phyloP scores from a whole-genome alignment of 805 yeast genomes.

The Schwanniomyces pseudopolymorphus region DNA sequence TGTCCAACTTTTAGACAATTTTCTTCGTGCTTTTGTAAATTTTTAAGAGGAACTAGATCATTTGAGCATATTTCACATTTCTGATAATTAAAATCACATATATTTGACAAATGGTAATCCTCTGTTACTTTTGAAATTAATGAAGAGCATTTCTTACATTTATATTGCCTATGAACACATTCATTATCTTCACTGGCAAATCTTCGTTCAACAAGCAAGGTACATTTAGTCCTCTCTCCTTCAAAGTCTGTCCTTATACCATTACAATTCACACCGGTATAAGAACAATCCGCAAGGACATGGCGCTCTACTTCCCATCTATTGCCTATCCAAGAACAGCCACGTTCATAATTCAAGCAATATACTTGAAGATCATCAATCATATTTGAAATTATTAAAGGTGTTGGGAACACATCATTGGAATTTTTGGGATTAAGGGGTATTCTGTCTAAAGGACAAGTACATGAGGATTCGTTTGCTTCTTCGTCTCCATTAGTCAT shows the following conservation, averaged over 20 bases:
- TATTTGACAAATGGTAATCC: conserved; percentile 33
- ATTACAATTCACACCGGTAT: conserved; percentile 35
- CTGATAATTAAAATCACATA: conserved; percentile 39
- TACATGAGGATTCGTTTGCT: conserved; percentile 14
- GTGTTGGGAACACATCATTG: conserved; percentile 46
- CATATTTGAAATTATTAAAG: conserved; percentile 57
- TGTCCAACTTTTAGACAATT: conserved; percentile 42
- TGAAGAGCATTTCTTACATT: conserved; percentile 38
- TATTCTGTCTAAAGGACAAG: conserved; percentile 65
- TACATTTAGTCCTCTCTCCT: conserved; percentile 10
- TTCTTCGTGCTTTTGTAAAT: conserved; percentile 38
- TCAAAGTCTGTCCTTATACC: conserved; percentile 17
- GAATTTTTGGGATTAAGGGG: conserved; percentile 34
- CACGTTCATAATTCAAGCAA: conserved; percentile 53
- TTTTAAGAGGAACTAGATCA: conserved; percentile 39
- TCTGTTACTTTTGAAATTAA: conserved; percentile 26
- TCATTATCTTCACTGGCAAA: conserved; percentile 9
- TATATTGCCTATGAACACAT: conserved; percentile 41
- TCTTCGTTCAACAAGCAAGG: conserved; percentile 20
- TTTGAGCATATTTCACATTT: conserved; percentile 45
- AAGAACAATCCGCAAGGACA: conserved; percentile 33
- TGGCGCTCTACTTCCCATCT: conserved; percentile 61
- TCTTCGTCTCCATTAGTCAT: conserved; percentile 21
- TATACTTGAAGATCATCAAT: conserved; percentile 58
- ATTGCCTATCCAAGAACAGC: conserved; percentile 57